Conservation (phyloP, 306 rosid genomes). For the Medicago lupulina region DNA sequence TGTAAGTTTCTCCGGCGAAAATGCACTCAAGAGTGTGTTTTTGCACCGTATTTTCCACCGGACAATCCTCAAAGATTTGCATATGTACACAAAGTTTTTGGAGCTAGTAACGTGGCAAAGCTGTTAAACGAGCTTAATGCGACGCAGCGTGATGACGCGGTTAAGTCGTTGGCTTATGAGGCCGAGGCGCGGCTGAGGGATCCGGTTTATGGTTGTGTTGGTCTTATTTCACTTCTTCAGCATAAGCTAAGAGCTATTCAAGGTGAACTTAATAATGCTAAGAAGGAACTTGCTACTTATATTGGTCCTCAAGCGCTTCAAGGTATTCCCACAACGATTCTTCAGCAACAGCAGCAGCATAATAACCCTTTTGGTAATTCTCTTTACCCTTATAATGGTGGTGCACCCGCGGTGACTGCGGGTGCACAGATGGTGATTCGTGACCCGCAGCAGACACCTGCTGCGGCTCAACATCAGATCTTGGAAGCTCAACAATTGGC, state of each 20-base stretch:
- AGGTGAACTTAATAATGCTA: conserved; percentile 63
- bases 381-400: conserved; percentile 48
- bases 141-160: conserved; percentile 82
- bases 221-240: conserved; percentile 86
- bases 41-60: conserved; percentile 96
- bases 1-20: conserved; percentile 80
- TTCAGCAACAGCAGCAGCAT: conserved; percentile 51
- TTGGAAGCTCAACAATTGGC: conserved; percentile 79
- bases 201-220: conserved; percentile 94
- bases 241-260: conserved; percentile 67
- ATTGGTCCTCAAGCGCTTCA: conserved; percentile 75
- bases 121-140: conserved; percentile 78
- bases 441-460: conserved; percentile 49
- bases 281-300: conserved; percentile 74
- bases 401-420: conserved; percentile 40
- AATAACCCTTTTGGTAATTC: conserved; percentile 45
- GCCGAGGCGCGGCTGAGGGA: conserved; percentile 88
- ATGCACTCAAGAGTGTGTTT: conserved; percentile 93
- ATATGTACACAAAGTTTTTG: conserved; percentile 88
- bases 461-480: conserved; percentile 50
- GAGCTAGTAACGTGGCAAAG: conserved; percentile 90
- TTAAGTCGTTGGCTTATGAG: conserved; percentile 84
- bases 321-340: conserved; percentile 42
- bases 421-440: conserved; percentile 58
- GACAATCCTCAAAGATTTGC: conserved; percentile 84